Evolutionary conservation across 768 basidiomycete genomes (phyloP).

Genomic region (Leccinellum albellum): DNA sequence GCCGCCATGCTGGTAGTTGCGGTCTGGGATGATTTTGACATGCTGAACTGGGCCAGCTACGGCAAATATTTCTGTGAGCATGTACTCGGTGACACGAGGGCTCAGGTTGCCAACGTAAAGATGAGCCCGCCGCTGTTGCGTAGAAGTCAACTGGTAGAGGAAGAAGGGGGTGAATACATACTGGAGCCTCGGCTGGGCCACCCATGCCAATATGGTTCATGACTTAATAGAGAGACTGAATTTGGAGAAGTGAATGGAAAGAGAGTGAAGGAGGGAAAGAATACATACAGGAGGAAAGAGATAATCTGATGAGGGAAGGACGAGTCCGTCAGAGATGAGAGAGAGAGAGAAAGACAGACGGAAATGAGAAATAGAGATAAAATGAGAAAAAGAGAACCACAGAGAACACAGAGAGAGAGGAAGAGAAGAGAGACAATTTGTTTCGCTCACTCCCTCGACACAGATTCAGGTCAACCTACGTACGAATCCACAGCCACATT

Average conservation of each 20-base stretch:
- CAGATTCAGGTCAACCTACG: constrained; percentile 19
- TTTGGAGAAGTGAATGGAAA: constrained; percentile 14
- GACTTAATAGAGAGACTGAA: constrained; percentile 45
- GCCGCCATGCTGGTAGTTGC: constrained; percentile 98
- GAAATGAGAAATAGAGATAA: constrained; percentile 32
- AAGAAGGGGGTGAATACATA: constrained; percentile 36
- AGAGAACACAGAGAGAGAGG: constrained; percentile 19
- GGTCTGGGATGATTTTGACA: constrained; percentile 99
- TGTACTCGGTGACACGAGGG: constrained; percentile 97
- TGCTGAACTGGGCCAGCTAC: constrained; percentile 96
- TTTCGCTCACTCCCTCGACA: constrained; percentile 21
- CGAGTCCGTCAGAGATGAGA: constrained; percentile 31
- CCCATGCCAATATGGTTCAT: constrained; percentile 75
- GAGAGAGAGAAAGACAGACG: constrained; percentile 35
- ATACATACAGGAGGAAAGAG: constrained; percentile 34
- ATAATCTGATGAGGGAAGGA: constrained; percentile 38
- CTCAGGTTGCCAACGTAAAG: constrained; percentile 98
- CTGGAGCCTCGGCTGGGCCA: constrained; percentile 71
- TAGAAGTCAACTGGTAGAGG: not conserved
- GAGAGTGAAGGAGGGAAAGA: constrained; percentile 5
- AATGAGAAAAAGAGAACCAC: constrained; percentile 30
- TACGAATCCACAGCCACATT: constrained; percentile 22
- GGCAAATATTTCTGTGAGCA: constrained; percentile 97
- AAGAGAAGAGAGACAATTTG: constrained; percentile 10
- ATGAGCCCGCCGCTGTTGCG: constrained; percentile 80